Base-by-base conservation (phyloP, 768 basidiomycete genomes). In the Auriscalpium microsporum region DNA sequence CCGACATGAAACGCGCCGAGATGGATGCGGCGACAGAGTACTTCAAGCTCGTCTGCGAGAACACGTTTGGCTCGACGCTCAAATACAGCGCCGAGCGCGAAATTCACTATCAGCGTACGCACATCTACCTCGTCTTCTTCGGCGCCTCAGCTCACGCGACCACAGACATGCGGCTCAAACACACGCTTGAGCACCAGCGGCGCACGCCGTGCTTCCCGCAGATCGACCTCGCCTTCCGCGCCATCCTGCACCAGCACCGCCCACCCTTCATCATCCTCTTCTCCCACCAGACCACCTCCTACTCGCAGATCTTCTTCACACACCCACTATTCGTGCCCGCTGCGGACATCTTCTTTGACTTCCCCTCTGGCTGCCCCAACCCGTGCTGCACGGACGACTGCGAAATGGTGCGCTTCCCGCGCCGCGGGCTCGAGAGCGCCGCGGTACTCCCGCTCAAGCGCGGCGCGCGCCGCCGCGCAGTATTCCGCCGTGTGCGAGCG, bases 181-280 rank as follows among this genome's bases (percentile, higher is more conserved):
- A 87, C 63, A 78, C 80, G 10, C 74, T 89, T 52, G 77, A 81
- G 56, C 79, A 80, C 45, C 83, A 86, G 63, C 79, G 79, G 36
- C 79, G 87, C n/a, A 83, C 79, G 6, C 87, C 87, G 0, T 89
- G 87, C 67, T 87, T 89, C 68, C 87, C 87, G 6, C 87, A 89
- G 68, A 85, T 89, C 69, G 87, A 89, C 69, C 78, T 89, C 56
- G 81, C 82, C 37, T 75, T 89, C 52, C 84, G 87, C 40, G 86
- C 86, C 11, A 83, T 89, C 62, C 74, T 89, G 4, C 77, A 82
- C 71, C 86, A 89, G 68, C 87, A 87, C 64, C 78, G 75, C 50
- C 87, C 87, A 5, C 86, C 83, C 38, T 89, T 89, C 68, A 73
- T 89, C 62, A 77, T 89, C 47, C 76, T 89, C 58, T 88, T 89